Conservation (phyloP, 2,329 filamentous ascomycete species). For the Trichoderma pleuroti region DNA sequence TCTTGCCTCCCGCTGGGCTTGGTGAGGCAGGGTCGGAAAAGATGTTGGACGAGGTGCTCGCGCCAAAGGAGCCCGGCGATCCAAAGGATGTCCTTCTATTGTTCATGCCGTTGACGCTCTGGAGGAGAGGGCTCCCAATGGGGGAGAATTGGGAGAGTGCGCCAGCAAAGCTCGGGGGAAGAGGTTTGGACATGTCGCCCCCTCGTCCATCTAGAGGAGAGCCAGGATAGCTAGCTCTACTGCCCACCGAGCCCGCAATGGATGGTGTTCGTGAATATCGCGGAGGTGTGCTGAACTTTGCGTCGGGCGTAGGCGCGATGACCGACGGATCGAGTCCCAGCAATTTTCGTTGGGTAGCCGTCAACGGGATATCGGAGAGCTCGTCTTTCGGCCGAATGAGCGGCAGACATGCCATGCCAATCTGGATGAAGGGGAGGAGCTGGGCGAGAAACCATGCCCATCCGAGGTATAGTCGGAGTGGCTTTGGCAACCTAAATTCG, state of each 20-base stretch:
- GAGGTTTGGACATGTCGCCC: constrained; percentile 40
- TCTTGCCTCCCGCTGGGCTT: constrained; percentile 63
- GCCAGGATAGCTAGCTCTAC: constrained; percentile 52
- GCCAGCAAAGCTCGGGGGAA: constrained; percentile 31
- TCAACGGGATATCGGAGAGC: constrained; percentile 84
- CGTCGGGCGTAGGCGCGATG: constrained; percentile 62
- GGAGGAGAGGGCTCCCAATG: constrained; percentile 55
- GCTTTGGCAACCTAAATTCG: constrained; percentile 31
- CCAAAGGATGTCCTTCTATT: constrained; percentile 59
- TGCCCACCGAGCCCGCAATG: constrained; percentile 58
- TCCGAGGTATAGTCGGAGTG: constrained; percentile 36
- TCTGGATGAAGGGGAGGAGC: constrained; percentile 64
- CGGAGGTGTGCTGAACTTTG: constrained; percentile 75
- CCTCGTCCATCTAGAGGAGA: constrained; percentile 58
- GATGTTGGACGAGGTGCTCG: constrained; percentile 44
- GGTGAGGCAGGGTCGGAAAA: constrained; percentile 64
- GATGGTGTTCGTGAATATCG: constrained; percentile 76
- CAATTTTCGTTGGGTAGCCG: constrained; percentile 68
- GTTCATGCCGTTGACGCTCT: constrained; percentile 53
- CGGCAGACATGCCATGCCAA: constrained; percentile 66
- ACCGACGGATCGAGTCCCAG: constrained; percentile 73
- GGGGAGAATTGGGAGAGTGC: constrained; percentile 47
- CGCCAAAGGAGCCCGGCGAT: constrained; percentile 51
- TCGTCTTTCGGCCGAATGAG: constrained; percentile 70
- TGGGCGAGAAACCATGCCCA: constrained; percentile 50